Evolutionary conservation across 2,329 filamentous ascomycete species (phyloP), one percentile per base, ranked within the genome.

Genomic region (Rhynchosporium secalis): DNA sequence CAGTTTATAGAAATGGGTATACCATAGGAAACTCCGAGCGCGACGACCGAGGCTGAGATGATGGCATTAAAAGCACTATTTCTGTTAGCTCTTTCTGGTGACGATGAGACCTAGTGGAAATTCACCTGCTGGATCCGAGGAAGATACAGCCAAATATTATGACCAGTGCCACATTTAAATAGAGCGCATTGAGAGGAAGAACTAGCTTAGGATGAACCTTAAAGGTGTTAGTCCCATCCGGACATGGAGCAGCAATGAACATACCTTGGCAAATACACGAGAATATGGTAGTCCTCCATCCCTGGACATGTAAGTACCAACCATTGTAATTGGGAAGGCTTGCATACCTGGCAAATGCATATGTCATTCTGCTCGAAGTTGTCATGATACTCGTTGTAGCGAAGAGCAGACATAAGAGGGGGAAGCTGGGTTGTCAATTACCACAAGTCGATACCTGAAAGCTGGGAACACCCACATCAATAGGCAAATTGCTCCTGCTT

Each of bases 1-100:
- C 86, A 82, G 68, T 92, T 90, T 68, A 92, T 85, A 0, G 83
- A 79, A 46, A 90, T 82, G 0, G 89, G 90, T 36, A 92, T 89
- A 13, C 83, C 89, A 67, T 92, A 92, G 3, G 86, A 87, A 4
- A 92, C 77, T 10, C 88, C 86, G 0, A 92, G 79, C 1, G 89
- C 83, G 6, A 92, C 88, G 0, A 92, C 89, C 0, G 86, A 88
- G 0, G 87, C 83, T 0, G 86, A 85, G 4, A 89, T 81, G 67
- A 91, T 89, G 15, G 88, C 88, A 58, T 89, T 90, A 75, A 91
- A 90, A 0, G 88, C 87, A 63, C 83, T 66, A 33, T 4, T 28
- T 10, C 20, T 4, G 9, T 65, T 49, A 65, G 59, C 55, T 31
- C 33, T 40, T 9, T 15, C 15, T 40, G 20, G 10, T 20, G 26